Percentiles rank a stretch among this genome's conserved stretches.
These are phyloP conservation scores for Ceratobasidium sp. DNA, from an alignment of 1,284 basidiomycete species.

Conservation along the genomic window DNA sequence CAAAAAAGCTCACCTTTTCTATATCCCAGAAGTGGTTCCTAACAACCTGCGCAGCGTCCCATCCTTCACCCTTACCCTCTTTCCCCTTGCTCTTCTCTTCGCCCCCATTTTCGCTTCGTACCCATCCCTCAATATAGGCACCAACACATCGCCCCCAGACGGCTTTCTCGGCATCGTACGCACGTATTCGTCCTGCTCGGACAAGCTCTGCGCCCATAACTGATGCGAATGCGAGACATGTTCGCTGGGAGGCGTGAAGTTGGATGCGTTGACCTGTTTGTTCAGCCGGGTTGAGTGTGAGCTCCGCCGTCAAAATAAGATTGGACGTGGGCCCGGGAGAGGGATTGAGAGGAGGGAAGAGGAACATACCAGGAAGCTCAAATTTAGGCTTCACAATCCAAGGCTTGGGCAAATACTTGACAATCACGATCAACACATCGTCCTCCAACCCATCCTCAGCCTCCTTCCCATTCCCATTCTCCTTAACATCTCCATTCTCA, in stretches of 20 bases:
- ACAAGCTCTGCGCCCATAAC: slow-evolving; percentile 84
- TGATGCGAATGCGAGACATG: slow-evolving; percentile 75
- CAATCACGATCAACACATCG: slow-evolving; percentile 34
- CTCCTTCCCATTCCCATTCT: not conserved
- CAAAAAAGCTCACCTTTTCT: slow-evolving; percentile 69
- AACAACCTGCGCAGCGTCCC: slow-evolving; percentile 73
- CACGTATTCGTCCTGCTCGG: slow-evolving; percentile 63
- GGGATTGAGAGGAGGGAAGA: no score
- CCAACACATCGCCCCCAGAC: slow-evolving; percentile 83
- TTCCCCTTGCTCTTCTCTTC: slow-evolving; percentile 53
- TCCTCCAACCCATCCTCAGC: slow-evolving; percentile 28
- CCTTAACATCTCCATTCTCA: not conserved
- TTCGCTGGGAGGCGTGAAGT: slow-evolving; percentile 52
- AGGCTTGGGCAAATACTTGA: slow-evolving; percentile 15
- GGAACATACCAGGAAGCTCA: slow-evolving; percentile 26
- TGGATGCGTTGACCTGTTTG: slow-evolving; percentile 57
- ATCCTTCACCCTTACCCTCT: slow-evolving; percentile 54
- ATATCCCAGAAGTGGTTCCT: slow-evolving; percentile 82
- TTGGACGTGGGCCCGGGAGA: no score
- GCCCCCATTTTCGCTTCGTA: slow-evolving; percentile 61
- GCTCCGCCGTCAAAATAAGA: no score
- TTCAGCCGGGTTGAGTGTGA: slow-evolving; percentile 51
- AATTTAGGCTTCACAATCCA: slow-evolving; percentile 37
- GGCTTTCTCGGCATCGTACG: slow-evolving; percentile 68
- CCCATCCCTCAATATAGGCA: slow-evolving; percentile 78